Evolutionary conservation across 2,329 filamentous ascomycete genomes (phyloP).

Genomic region (Pseudocercospora fuligena): DNA sequence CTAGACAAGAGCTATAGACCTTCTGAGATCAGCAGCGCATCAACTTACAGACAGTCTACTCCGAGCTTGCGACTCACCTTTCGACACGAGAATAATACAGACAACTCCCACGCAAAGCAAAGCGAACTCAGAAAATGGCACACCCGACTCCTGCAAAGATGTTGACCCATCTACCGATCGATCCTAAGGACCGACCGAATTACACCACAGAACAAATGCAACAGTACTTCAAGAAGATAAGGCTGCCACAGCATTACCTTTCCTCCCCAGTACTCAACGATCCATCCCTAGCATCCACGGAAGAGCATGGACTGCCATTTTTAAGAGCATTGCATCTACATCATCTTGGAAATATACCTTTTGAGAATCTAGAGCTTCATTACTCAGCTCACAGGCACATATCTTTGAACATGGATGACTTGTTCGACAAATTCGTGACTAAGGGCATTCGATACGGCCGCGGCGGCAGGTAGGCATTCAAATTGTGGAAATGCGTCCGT

Average conservation of each 20-base stretch:
- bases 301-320: slow-evolving; percentile 35
- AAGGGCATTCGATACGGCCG: slow-evolving; percentile 43
- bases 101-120: too few relatives aligned
- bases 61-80: too few relatives aligned
- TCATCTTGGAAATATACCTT: slow-evolving; percentile 57
- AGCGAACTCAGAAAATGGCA: slow-evolving; percentile 22
- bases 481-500: not conserved
- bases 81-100: too few relatives aligned
- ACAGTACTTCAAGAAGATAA: slow-evolving; percentile 32
- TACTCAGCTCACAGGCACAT: slow-evolving; percentile 56
- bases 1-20: too few relatives aligned
- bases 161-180: slow-evolving; percentile 28
- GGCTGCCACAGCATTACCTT: slow-evolving; percentile 25
- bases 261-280: slow-evolving; percentile 27
- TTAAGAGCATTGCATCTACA: slow-evolving; percentile 35
- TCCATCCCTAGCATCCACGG: slow-evolving; percentile 26
- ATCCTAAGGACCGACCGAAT: slow-evolving; percentile 27
- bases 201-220: slow-evolving; percentile 32
- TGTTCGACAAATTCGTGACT: slow-evolving; percentile 60
- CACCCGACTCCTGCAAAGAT: slow-evolving; percentile 19
- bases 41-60: too few relatives aligned
- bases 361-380: slow-evolving; percentile 63
- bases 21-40: too few relatives aligned
- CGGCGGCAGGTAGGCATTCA: slow-evolving; percentile 50
- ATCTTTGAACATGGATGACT: slow-evolving; percentile 53